phyloP scores from a whole-genome alignment of 2,329 filamentous ascomycete species.

The Pseudogymnoascus sp. region DNA sequence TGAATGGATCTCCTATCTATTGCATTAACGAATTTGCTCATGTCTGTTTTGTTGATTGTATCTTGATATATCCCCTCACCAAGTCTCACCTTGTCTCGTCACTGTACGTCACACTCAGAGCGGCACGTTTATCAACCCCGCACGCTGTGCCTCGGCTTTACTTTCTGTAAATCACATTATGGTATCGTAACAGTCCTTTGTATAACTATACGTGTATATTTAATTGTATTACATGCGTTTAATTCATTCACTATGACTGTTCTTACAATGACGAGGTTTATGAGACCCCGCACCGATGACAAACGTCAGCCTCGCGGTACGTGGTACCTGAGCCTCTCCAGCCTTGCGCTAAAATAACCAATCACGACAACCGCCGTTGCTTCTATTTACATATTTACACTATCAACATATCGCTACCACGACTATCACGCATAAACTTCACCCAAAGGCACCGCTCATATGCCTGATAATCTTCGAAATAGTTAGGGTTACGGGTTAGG shows the following conservation, averaged over 20 bases:
- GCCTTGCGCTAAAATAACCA: conserved; percentile 1
- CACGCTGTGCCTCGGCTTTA: not conserved
- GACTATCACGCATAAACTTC: not conserved
- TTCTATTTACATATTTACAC: conserved; percentile 9
- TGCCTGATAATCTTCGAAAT: not conserved
- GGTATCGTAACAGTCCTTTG: not conserved
- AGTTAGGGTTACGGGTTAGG: not conserved
- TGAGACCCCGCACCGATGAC: not conserved
- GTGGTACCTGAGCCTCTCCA: not conserved
- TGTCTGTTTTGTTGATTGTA: not conserved
- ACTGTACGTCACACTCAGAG: not conserved
- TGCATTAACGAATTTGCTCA: not conserved
- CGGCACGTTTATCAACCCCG: not conserved
- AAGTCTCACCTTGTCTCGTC: not conserved
- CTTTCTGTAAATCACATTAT: not conserved
- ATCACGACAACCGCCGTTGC: not conserved
- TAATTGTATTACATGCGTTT: not conserved
- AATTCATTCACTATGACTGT: not conserved
- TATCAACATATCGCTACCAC: not conserved
- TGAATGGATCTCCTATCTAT: not conserved
- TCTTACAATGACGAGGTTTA: not conserved
- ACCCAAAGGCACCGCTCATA: not conserved
- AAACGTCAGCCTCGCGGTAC: conserved; percentile 1
- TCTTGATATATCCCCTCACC: not conserved
- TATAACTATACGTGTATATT: not conserved